phyloP scores from a whole-genome alignment of 495 filamentous ascomycete genomes.

The Chaetomium fimeti region DNA sequence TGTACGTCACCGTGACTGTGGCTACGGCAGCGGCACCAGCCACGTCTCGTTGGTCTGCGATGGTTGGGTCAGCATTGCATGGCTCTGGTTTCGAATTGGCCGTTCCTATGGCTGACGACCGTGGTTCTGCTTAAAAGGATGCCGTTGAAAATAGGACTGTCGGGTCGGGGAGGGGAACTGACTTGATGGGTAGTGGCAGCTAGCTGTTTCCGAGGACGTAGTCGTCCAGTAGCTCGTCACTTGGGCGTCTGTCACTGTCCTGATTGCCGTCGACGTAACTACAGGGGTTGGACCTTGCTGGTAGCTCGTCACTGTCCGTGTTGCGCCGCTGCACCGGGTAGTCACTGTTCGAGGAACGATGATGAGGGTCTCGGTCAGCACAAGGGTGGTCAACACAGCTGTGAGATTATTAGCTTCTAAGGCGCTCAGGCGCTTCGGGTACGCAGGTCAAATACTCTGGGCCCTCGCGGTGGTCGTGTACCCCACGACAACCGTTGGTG shows the following conservation, averaged over 20 bases:
- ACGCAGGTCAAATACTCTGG: conserved; percentile 30
- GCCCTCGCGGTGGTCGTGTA: conserved; percentile 43
- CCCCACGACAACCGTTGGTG: conserved; percentile 43
- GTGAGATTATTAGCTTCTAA: conserved; percentile 12
- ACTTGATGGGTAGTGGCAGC: conserved; percentile 38
- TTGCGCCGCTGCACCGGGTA: conserved; percentile 37
- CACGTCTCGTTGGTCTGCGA: conserved; percentile 20
- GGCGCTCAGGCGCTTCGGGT: not conserved
- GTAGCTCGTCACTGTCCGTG: conserved; percentile 42
- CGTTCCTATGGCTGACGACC: not conserved
- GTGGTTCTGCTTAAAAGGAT: not conserved
- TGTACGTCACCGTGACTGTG: conserved; percentile 42
- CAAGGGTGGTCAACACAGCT: conserved; percentile 40
- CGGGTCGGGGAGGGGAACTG: conserved; percentile 3
- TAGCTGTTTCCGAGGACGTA: conserved; percentile 37
- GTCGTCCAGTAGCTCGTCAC: conserved; percentile 40
- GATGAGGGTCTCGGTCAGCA: conserved; percentile 41
- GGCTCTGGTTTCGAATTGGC: not conserved
- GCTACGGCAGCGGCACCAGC: conserved; percentile 31
- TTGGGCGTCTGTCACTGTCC: conserved; percentile 41
- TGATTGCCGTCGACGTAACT: conserved; percentile 34
- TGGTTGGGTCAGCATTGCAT: conserved; percentile 13
- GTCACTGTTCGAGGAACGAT: conserved; percentile 40
- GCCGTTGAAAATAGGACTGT: not conserved
- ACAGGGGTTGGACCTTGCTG: conserved; percentile 36